Base-by-base conservation (phyloP, 768 basidiomycete species). In the Pleurotus tuber-regium region DNA sequence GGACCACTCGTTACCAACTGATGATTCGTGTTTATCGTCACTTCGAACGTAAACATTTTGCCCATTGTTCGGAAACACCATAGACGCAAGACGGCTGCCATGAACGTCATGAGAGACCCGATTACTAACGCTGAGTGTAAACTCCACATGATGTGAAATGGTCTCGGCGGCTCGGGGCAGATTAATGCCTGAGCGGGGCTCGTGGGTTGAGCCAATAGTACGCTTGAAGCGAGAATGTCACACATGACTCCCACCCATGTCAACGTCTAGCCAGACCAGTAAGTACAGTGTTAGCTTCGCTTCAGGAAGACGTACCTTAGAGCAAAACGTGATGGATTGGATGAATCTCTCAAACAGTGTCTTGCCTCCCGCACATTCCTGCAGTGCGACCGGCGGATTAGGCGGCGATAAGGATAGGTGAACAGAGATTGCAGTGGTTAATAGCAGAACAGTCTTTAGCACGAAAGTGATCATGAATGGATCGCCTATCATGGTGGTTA, bases 11-110 rank as follows among this genome's bases (percentile, higher is more conserved):
- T 56, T 4, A 59, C 48, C 9, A 59, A 52, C 18, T 47, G 30
- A 31, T 59, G 57, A 11, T 43, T 46, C 14, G 43, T 14, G 4
- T 50, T 30, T 16, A 58, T 47, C 11, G 51, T 55, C 39, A 59
- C 44, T 18, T 51, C 43, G 39, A 52, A 57, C 2, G 60, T 58
- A 56, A 58, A 59, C 40, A 56, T 30, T 25, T 36, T 41, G 19
- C 54, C 54, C 23, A 55, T 42, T 26, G 54, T 47, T 30, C 23
- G 30, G 43, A 51, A 55, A 19, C 50, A 55, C 50, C 54, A 51
- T 14, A 35, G 43, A 11, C 54, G 50, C 25, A 55, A 35, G n/a
- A 31, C 36, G 40, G 49, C 49, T 39, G 49, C 49, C 39, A 31
- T 18, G 49, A 50, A 26, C 16, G 39, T 23, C 36, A 31, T 50